Conservation (phyloP, 73 alveolate genomes). For the Paramecium sexaurelia region DNA sequence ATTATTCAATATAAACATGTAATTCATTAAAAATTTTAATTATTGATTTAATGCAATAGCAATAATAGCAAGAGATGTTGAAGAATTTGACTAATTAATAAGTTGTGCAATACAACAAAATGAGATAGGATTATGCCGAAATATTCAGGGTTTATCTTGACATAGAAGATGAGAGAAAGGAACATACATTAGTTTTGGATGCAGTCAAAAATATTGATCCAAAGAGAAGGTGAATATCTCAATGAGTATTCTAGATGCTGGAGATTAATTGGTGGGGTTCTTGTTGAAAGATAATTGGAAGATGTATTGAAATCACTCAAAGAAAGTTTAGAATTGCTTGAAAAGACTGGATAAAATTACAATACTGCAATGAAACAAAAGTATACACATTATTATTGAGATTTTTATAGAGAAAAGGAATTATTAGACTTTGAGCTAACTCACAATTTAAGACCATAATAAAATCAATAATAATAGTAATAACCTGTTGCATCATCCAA, state of each 20-base stretch:
- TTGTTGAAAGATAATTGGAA: conserved; percentile 78
- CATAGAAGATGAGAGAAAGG: conserved; percentile 73
- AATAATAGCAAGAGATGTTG: neutral
- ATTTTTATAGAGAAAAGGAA: conserved; percentile 53
- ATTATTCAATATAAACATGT: neutral
- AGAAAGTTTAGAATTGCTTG: conserved; percentile 70
- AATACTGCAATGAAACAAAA: conserved; percentile 56
- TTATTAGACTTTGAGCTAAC: conserved; percentile 56
- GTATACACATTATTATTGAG: conserved; percentile 30
- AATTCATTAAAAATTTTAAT: conserved; percentile 20
- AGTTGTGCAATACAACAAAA: conserved; percentile 46
- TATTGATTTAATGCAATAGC: conserved; percentile 23
- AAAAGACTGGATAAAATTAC: conserved; percentile 63
- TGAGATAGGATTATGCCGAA: conserved; percentile 66
- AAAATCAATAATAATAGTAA: neutral
- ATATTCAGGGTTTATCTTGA: conserved; percentile 65
- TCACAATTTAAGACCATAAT: conserved; percentile 64
- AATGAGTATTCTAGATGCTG: conserved; percentile 58
- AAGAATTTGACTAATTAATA: conserved; percentile 45
- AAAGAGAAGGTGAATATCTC: conserved; percentile 72
- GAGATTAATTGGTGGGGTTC: conserved; percentile 87
- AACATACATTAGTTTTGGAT: conserved; percentile 80
- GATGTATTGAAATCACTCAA: conserved; percentile 77
- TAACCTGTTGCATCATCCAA: neutral
- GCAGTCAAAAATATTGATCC: conserved; percentile 78